Evolutionary conservation across 768 basidiomycete species (phyloP), one percentile per base, ranked within the genome.

Genomic region (Hysterangium stoloniferum): DNA sequence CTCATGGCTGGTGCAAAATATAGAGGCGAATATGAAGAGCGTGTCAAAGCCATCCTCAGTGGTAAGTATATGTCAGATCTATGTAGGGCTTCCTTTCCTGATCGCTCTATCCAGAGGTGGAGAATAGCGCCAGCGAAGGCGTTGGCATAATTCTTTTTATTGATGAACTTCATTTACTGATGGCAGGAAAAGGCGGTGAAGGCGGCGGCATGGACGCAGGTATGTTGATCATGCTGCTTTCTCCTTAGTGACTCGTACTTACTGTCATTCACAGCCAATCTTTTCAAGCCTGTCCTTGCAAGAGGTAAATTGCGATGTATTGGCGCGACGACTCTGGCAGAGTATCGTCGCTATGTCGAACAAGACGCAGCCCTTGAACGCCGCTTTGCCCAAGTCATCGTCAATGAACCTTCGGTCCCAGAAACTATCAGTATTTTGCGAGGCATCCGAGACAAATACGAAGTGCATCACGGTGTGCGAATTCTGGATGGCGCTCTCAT

Each of bases 1-100:
- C 77, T 98, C 48, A 92, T 92, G 86, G 91, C 91, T 11, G 86
- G 87, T 34, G 86, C 86, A 17, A 86, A 86, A 63, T 93, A 91
- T 72, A 94, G 93, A 62, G 95, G 86, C 43, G 92, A 97, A 68
- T 99, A 93, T 66, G 94, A 97, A 68, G 94, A 97, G 64, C 86
- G 94, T 34, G 82, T 97, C 69, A 97, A 96, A 64, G 70, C 84
- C 9, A 90, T 97, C 48, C 68, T 99, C 51, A 82, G 84, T 53
- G 58, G 58, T 56, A 45, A 28, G 50, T 27, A 22, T 46, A 13
- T n/a, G n/a, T n/a, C n/a, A n/a, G n/a, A n/a, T n/a, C n/a, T n/a
- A n/a, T n/a, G n/a, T 35, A 9, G 22, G 28, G 6, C 32, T 22
- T 11, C 24, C 24, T 19, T 35, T n/a, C 13, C 47, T 53, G 20